These are phyloP conservation scores for Steccherinum ochraceum DNA, from an alignment of 768 basidiomycete genomes.

Conservation along the genomic window DNA sequence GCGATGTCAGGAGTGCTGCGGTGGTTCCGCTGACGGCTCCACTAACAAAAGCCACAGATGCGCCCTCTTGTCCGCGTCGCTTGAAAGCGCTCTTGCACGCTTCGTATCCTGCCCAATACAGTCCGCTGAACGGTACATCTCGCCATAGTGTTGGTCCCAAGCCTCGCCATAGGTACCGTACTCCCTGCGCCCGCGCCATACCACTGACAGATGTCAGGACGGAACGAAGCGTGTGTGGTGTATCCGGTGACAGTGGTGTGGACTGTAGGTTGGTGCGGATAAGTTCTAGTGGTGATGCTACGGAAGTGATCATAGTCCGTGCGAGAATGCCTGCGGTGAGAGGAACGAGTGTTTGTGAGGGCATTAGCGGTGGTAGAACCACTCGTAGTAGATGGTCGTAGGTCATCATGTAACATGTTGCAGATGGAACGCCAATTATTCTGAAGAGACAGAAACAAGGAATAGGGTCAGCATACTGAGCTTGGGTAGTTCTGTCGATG, in stretches of 20 bases:
- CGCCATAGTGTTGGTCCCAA: constrained; percentile 91
- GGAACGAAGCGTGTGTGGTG: constrained; percentile 72
- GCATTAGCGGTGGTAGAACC: constrained; percentile 53
- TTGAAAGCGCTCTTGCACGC: constrained; percentile 61
- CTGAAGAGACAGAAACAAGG: constrained; percentile 41
- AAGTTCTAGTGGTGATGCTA: constrained; percentile 86
- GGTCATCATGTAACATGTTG: constrained; percentile 91
- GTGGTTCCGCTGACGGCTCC: constrained; percentile 85
- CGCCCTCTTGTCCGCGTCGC: constrained; percentile 46
- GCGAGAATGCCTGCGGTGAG: constrained; percentile 80
- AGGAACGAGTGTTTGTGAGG: constrained; percentile 49
- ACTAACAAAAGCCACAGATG: constrained; percentile 76
- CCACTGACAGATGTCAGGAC: constrained; percentile 57
- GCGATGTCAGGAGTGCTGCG: constrained; percentile 85
- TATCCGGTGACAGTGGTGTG: constrained; percentile 62
- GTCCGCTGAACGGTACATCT: constrained; percentile 94
- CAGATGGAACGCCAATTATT: constrained; percentile 85
- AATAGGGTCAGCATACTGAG: no score
- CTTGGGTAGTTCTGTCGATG: constrained; percentile 14
- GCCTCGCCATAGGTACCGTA: constrained; percentile 80
- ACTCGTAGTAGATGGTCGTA: constrained; percentile 81
- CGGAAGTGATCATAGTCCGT: constrained; percentile 69
- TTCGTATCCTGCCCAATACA: constrained; percentile 98
- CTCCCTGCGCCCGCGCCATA: constrained; percentile 58
- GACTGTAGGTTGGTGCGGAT: constrained; percentile 92